Evolutionary conservation across 176 grass and related monocot species (phyloP), one percentile per base, ranked within the genome.

Genomic region (Elymus sibiricus): DNA sequence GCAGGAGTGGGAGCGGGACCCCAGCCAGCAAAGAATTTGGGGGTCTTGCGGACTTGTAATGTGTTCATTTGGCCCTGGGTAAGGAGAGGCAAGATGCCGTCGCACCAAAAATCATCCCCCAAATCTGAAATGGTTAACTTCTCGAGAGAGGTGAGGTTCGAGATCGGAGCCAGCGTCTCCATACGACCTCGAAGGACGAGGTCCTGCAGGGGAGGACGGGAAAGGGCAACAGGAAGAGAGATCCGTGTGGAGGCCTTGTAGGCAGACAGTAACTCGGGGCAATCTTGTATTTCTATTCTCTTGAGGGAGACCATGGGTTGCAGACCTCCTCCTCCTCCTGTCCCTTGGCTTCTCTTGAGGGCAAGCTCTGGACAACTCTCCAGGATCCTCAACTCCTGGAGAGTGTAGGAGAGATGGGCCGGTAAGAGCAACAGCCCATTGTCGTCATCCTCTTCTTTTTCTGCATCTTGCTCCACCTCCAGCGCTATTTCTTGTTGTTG

Each of bases 251-350:
- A 67, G 3, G 64, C 64, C 31, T 34, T 66, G 34, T 38, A 70
- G 19, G 69, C 9, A 2, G 40, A 67, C 26, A 81, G 27, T 21
- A 83, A 38, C 0, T 76, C 37, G 12, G 55, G 26, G 71, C 82
- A 75, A 0, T 1, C 0, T 0, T 0, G 0, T 64, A 84, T 31
- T 0, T 0, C 0, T 0, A 74, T 32, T 1, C 0, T 3, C 6
- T 51, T 1, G 72, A 84, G 82, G 27, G 27, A 76, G 59, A 4
- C 9, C 22, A 85, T 32, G 61, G 5, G 14, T 55, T 42, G 29
- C 7, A 85, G 74, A 5, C 82, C 68, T 35, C 12, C 26, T 44
- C 3, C 35, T 42, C 39, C 39, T 63, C 22, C 56, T 27, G 47
- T 9, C 24, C 25, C 37, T 7, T 6, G 0, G 28, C n/a, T n/a